A percentile compares a stretch with the other conserved stretches of the same genome.
These are phyloP conservation scores for Trichoderma pleuroti DNA, from an alignment of 2,329 filamentous ascomycete species.

Conservation along the genomic window DNA sequence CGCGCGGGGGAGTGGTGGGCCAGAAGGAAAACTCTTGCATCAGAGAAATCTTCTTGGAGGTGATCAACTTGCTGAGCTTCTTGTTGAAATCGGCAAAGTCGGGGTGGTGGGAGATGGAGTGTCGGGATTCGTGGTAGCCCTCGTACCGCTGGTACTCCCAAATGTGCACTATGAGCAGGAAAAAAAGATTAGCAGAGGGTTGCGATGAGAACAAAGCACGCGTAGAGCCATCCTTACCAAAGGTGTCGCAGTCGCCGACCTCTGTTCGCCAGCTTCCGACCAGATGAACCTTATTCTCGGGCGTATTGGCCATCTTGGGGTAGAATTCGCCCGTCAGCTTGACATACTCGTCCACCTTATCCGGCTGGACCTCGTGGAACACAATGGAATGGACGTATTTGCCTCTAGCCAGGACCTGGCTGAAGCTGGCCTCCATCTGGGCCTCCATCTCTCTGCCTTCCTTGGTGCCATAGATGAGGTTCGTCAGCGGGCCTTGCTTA, in stretches of 20 bases:
- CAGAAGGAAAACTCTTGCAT: slow-evolving; percentile 99
- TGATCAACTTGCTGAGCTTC: slow-evolving; percentile 82
- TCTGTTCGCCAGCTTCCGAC: slow-evolving; percentile 98
- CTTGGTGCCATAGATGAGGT: slow-evolving; percentile 93
- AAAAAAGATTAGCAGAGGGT: not conserved
- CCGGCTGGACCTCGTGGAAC: slow-evolving; percentile 91
- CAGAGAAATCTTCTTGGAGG: slow-evolving; percentile 78
- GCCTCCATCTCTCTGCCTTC: slow-evolving; percentile 91
- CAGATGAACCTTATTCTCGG: slow-evolving; percentile 90
- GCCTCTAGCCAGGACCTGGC: slow-evolving; percentile 86
- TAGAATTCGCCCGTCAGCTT: slow-evolving; percentile 89
- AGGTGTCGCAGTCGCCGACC: slow-evolving; percentile 94
- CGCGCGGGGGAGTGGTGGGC: slow-evolving; percentile 87
- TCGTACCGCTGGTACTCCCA: slow-evolving; percentile 99
- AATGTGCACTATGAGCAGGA: slow-evolving; percentile 71
- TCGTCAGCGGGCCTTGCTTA: slow-evolving; percentile 71
- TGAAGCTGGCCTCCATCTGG: slow-evolving; percentile 95
- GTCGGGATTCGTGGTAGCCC: slow-evolving; percentile 88
- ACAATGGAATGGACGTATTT: slow-evolving; percentile 99
- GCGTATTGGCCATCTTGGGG: slow-evolving; percentile 76
- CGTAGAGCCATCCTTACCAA: slow-evolving; percentile 57
- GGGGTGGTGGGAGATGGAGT: slow-evolving; percentile 77
- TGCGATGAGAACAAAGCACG: not conserved
- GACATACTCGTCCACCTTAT: slow-evolving; percentile 93
- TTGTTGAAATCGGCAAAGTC: slow-evolving; percentile 80